Conservation (phyloP, 2,329 filamentous ascomycete genomes). For the Phaeoacremonium minimum region DNA sequence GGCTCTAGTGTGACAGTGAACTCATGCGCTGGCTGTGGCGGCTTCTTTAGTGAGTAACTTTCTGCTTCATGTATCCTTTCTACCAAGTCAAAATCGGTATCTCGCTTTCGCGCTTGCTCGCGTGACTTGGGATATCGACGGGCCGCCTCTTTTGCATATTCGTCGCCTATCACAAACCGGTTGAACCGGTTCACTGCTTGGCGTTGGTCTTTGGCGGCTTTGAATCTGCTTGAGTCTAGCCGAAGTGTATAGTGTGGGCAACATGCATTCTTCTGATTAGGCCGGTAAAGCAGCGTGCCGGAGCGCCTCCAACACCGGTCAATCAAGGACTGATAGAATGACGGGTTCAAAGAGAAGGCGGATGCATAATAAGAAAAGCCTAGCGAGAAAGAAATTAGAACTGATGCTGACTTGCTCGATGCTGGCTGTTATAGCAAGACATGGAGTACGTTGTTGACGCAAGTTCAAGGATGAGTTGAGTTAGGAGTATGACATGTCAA, state of each 20-base stretch:
- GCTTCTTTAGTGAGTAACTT: conserved; percentile 43
- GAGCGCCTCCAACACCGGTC: conserved; percentile 77
- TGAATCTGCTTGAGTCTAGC: conserved; percentile 62
- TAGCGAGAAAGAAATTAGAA: conserved; percentile 23
- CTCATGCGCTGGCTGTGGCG: conserved; percentile 61
- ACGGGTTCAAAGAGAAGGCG: conserved; percentile 55
- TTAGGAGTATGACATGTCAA: too few relatives aligned
- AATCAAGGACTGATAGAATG: conserved; percentile 67
- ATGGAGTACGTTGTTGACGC: too few relatives aligned
- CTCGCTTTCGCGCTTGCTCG: conserved; percentile 58
- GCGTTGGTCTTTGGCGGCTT: conserved; percentile 66
- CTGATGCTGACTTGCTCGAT: too few relatives aligned
- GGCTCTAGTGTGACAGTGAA: conserved; percentile 68
- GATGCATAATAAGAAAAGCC: conserved; percentile 71
- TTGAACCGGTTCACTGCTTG: conserved; percentile 73
- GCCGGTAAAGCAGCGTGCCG: conserved; percentile 68
- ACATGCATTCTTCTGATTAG: conserved; percentile 74
- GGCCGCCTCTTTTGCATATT: conserved; percentile 61
- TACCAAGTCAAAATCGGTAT: conserved; percentile 63
- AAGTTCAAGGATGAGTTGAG: too few relatives aligned
- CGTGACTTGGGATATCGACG: conserved; percentile 63
- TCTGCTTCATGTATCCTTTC: conserved; percentile 69
- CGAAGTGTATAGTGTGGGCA: conserved; percentile 89
- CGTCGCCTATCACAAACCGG: conserved; percentile 62
- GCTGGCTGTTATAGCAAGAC: too few relatives aligned